phyloP scores from a whole-genome alignment of 768 basidiomycete species.

The Lyophyllum shimeji region DNA sequence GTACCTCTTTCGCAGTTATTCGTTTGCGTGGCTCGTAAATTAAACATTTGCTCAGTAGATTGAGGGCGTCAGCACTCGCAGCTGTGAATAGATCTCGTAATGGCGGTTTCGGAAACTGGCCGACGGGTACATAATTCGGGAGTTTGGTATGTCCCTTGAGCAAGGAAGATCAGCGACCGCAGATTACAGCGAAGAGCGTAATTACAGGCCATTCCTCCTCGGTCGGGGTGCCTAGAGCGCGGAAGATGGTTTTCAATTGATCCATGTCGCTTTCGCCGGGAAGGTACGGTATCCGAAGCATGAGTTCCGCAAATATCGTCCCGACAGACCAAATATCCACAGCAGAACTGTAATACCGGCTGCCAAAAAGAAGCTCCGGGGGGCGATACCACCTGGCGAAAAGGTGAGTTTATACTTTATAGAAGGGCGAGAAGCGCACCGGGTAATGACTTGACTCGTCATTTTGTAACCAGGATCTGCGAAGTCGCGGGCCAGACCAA shows the following conservation, averaged over 20 bases:
- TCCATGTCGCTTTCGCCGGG: constrained; percentile 97
- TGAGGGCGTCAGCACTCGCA: constrained; percentile 81
- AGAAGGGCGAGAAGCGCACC: constrained; percentile 46
- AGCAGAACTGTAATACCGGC: constrained; percentile 85
- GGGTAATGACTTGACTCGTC: constrained; percentile 98
- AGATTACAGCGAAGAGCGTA: constrained; percentile 6
- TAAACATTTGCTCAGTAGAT: constrained; percentile 77
- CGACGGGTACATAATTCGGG: constrained; percentile 86
- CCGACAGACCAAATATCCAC: constrained; percentile 98
- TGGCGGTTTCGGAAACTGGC: constrained; percentile 81
- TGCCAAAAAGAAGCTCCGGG: constrained; percentile 91
- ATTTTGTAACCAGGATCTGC: constrained; percentile 94
- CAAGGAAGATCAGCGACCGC: background rate
- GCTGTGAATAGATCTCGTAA: constrained; percentile 90
- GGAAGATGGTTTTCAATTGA: constrained; percentile 92
- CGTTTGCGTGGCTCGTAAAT: constrained; percentile 85
- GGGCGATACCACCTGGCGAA: constrained; percentile 90
- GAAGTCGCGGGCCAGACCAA: constrained; percentile 96
- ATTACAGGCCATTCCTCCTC: constrained; percentile 97
- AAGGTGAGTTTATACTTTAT: constrained; percentile 2
- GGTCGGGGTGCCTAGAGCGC: constrained; percentile 92
- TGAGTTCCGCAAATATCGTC: constrained; percentile 96
- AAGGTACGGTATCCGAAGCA: constrained; percentile 93
- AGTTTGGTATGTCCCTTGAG: constrained; percentile 84
- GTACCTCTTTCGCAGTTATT: constrained; percentile 75